Evolutionary conservation across 345 rosid genomes (phyloP).

Genomic region (Eucalyptus cloeziana): DNA sequence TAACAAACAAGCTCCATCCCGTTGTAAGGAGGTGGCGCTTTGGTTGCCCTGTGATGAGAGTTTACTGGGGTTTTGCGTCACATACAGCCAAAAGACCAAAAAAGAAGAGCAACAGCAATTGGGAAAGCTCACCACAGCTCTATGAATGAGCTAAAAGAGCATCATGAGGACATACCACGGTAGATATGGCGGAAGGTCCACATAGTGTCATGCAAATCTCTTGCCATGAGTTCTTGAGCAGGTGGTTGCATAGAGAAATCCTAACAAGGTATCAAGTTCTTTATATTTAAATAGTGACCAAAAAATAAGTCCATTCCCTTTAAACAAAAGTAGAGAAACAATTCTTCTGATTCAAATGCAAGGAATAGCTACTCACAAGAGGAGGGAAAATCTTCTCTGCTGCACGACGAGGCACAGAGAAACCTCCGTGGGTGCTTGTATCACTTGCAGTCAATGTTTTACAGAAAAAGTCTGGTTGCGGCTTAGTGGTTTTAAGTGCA

Average conservation of each 20-base stretch:
- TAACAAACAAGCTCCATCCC: conserved; percentile 87
- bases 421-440: conserved; percentile 98
- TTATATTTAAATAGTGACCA: not conserved
- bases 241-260: conserved; percentile 96
- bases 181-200: conserved; percentile 96
- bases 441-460: conserved; percentile 97
- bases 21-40: conserved; percentile 88
- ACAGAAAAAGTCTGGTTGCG: conserved; percentile 83
- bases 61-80: not conserved
- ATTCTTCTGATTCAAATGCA: not conserved
- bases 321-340: not conserved
- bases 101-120: not conserved
- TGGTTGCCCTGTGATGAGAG: conserved; percentile 53
- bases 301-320: not conserved
- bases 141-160: not conserved
- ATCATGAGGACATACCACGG: conserved; percentile 43
- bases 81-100: not conserved
- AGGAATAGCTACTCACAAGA: conserved; percentile 33
- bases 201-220: conserved; percentile 74
- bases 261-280: conserved; percentile 17
- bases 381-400: conserved; percentile 94
- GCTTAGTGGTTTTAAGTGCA: conserved; percentile 57
- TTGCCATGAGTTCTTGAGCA: conserved; percentile 82
- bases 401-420: conserved; percentile 93
- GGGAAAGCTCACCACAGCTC: not conserved